phyloP scores from a whole-genome alignment of 2,329 filamentous ascomycete genomes.

The Hypoxylon sp. region DNA sequence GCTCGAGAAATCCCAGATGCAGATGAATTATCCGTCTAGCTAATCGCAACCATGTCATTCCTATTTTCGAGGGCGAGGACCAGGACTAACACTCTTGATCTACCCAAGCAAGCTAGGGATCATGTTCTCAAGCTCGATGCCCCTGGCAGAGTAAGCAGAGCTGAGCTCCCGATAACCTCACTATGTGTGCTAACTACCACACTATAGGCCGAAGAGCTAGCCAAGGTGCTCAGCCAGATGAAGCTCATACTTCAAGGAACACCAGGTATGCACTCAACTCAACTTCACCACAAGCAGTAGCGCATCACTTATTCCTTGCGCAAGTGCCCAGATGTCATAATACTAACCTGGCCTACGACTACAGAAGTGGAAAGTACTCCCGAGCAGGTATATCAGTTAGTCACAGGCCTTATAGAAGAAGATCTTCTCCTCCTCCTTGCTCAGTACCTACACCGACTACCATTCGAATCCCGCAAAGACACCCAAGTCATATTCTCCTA shows the following conservation, averaged over 20 bases:
- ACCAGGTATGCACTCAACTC: conserved; percentile 72
- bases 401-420: conserved; percentile 88
- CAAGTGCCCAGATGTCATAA: conserved; percentile 5
- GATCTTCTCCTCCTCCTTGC: conserved; percentile 90
- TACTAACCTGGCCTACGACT: conserved; percentile 33
- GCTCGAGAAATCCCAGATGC: conserved; percentile 11
- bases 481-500: conserved; percentile 96
- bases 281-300: conserved; percentile 1
- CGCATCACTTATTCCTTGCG: conserved; percentile 18
- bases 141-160: conserved; percentile 61
- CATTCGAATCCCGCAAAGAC: conserved; percentile 97
- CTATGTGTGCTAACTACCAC: conserved; percentile 46
- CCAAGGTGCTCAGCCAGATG: conserved; percentile 89
- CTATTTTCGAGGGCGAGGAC: conserved; percentile 69
- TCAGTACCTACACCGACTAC: conserved; percentile 84
- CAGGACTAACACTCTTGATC: conserved; percentile 66
- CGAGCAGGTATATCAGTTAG: conserved; percentile 88
- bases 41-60: conserved; percentile 64
- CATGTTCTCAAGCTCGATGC: conserved; percentile 68
- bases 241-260: conserved; percentile 94
- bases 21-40: conserved; percentile 23
- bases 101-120: conserved; percentile 70
- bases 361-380: conserved; percentile 88
- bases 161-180: conserved; percentile 26
- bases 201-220: conserved; percentile 84